These are phyloP conservation scores for Dactylellina sp. DNA, from an alignment of 2,329 filamentous ascomycete species.

Conservation along the genomic window DNA sequence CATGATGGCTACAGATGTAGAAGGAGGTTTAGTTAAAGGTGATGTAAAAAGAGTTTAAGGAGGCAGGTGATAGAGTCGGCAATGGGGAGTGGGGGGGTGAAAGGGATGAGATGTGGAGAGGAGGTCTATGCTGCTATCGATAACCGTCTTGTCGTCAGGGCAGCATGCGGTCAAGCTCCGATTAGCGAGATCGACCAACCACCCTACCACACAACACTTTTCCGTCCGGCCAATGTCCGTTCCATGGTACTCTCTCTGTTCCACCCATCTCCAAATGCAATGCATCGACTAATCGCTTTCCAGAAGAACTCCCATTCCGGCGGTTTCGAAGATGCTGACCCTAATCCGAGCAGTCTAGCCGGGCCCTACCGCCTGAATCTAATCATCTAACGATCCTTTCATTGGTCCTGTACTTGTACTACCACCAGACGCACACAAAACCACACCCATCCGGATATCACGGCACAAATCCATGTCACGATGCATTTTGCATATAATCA, in stretches of 20 bases:
- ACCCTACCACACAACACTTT: slow-evolving; percentile 22
- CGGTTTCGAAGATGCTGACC: too few species aligned
- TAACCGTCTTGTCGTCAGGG: not conserved
- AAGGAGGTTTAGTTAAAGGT: not conserved
- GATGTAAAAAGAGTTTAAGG: not conserved
- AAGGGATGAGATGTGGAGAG: not conserved
- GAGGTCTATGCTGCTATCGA: slow-evolving; percentile 6
- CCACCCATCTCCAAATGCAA: too few species aligned
- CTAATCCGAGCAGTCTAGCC: too few species aligned
- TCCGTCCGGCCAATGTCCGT: not conserved
- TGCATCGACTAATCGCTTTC: too few species aligned
- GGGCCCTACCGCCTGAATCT: too few species aligned
- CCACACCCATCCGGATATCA: slow-evolving; percentile 14
- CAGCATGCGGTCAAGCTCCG: not conserved
- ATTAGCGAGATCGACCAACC: slow-evolving; percentile 36
- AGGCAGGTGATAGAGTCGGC: not conserved
- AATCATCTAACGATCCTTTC: too few species aligned
- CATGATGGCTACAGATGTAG: slow-evolving; percentile 16
- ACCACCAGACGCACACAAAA: not conserved
- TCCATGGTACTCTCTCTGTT: not conserved
- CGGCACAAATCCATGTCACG: slow-evolving; percentile 25
- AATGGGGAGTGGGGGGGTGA: not conserved
- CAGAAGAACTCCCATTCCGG: not conserved
- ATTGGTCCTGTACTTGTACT: too few species aligned
- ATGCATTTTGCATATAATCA: not conserved